Base-by-base conservation (phyloP, 352 stramenopile genomes). In the Pythium myriotylum region DNA sequence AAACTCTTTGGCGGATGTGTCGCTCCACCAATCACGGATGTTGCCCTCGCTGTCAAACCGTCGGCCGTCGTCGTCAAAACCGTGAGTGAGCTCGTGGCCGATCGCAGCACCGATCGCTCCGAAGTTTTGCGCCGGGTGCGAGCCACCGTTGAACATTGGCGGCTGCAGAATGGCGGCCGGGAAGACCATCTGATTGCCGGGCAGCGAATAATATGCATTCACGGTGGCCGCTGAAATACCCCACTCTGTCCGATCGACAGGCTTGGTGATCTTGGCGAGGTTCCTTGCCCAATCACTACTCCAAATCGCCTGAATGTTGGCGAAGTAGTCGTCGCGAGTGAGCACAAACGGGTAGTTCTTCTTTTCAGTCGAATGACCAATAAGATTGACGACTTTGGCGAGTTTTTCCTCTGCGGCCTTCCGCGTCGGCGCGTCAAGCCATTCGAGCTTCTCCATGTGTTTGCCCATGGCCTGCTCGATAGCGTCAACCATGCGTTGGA, bases 61-160 rank as follows among this genome's bases (percentile, higher is more conserved):
- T 7, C 82, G 73, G 42, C 93, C 94, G 63, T 92, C 83, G 53
- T 90, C 86, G 65, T 98, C 94, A 58, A 97, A 98, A 0, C 89
- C 94, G 57, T 98, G 94, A 5, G 89, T 97, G 65, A 98, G 96
- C 70, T 98, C 94, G 66, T 98, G 94, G 0, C 89, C 94, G 6
- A 97, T 89, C 35, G 98, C 81, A 19, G 90, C 88, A 16, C 92
- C 91, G 54, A 98, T 96, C 0, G 84, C 74, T 7, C 92, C 93
- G 66, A 94, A 98, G 59, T 97, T 97, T 23, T 95, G 84, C 14
- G 89, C 87, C 52, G 88, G 75, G 59, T 95, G 76, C 14, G 70
- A 76, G 24, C 79, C 71, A 32, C 70, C 73, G 40, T 96, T 79
- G 67, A 96, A 98, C 54, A 98, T 97, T 12, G 92, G 93, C 27